Conservation (phyloP, 2,329 filamentous ascomycete genomes). For the Fusarium subglutinans region DNA sequence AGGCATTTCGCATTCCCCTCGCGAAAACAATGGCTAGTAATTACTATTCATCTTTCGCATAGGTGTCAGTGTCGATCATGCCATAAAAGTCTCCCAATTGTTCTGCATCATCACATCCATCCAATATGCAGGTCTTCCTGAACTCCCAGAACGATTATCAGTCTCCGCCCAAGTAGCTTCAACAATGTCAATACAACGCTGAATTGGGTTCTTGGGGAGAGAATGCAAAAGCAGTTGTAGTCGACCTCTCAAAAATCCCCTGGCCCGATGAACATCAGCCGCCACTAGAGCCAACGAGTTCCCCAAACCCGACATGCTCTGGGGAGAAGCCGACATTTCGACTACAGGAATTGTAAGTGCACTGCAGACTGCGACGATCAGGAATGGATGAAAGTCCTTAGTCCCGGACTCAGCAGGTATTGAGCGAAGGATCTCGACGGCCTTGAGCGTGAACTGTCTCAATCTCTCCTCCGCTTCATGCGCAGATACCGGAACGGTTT, state of each 20-base stretch:
- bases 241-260: background rate
- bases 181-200: background rate
- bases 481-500: fast-evolving
- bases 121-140: background rate
- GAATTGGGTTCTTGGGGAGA: background rate
- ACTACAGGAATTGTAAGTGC: background rate
- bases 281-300: background rate
- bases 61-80: background rate
- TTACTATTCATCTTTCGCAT: background rate
- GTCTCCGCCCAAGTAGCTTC: background rate
- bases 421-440: background rate
- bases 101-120: background rate
- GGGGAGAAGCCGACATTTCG: fast-evolving
- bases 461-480: background rate
- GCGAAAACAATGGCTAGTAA: background rate
- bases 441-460: background rate
- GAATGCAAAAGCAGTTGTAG: background rate
- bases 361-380: background rate
- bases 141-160: fast-evolving
- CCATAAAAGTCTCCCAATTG: background rate
- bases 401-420: background rate
- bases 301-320: fast-evolving
- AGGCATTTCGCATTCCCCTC: background rate
- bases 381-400: background rate
- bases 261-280: background rate